Evolutionary conservation across 352 stramenopile species (phyloP).

Genomic region (Globisporangium radiosum): DNA sequence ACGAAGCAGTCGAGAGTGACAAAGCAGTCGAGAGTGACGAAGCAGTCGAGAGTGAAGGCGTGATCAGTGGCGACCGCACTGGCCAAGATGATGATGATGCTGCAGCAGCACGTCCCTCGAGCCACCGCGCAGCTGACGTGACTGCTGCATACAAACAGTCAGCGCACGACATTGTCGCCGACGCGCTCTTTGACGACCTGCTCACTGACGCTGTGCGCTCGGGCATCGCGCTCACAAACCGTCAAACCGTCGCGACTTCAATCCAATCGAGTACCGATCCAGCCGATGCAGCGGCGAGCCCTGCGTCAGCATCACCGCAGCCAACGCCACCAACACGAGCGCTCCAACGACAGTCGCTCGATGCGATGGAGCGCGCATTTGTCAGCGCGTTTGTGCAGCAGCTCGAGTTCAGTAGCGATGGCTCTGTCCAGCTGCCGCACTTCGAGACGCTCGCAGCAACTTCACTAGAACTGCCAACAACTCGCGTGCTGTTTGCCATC

Average conservation of each 20-base stretch:
- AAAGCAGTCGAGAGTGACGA: not conserved
- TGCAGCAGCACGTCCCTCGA: not conserved
- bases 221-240: not conserved
- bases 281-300: not conserved
- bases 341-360: not conserved
- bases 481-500: too few species aligned
- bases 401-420: not conserved
- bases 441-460: not conserved
- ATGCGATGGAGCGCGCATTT: not conserved
- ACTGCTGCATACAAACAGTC: not conserved
- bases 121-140: not conserved
- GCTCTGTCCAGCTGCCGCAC: not conserved
- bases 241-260: too few species aligned
- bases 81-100: not conserved
- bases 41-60: not conserved
- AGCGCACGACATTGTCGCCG: not conserved
- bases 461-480: too few species aligned
- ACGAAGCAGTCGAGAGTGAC: not conserved
- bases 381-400: not conserved
- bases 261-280: not conserved
- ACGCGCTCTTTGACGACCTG: constrained; percentile 6
- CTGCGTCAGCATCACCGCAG: not conserved
- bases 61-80: not conserved
- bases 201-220: not conserved
- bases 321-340: not conserved